Evolutionary conservation across 2,329 filamentous ascomycete genomes (phyloP), one percentile per base, ranked within the genome.

Genomic region (Thermothelomyces thermophilus): DNA sequence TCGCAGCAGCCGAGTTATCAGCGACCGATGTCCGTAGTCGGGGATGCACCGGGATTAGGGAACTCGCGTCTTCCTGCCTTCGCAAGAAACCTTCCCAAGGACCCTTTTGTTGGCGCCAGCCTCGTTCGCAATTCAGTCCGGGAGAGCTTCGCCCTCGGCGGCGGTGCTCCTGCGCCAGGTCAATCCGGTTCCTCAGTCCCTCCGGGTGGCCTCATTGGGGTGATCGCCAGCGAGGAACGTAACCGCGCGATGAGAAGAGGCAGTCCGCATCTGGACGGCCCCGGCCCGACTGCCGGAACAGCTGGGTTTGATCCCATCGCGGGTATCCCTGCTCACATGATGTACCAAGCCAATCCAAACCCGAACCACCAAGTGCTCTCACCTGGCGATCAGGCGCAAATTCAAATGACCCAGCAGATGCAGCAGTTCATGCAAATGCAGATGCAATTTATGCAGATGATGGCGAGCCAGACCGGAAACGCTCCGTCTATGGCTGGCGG

Each of bases 371-470:
- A 60, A 17, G 67, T 70, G 65, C 63, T 83, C 39, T 78, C 77
- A 14, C 72, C 82, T 2, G 79, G 78, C 19, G 84, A 89, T 54
- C 84, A 87, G 64, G 83, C 83, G 24, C 86, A 91, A 60, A 76
- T 90, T 36, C 83, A 90, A 58, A 85, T 93, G 76, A 84, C 80
- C 6, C 84, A 89, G 62, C 86, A 90, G 63, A 90, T 91, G 87
- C 78, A 80, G 49, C 84, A 88, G 61, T 90, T 91, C 69, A 90
- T 91, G 86, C 85, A 90, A 64, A 89, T 93, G 84, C 89, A 95
- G 65, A 90, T 94, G 85, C 87, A 94, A 64, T 90, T 90, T 69
- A 91, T 94, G 85, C 86, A 90, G 61, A 85, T 89, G 80, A 86
- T 88, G 77, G 74, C 75, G 0, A 58, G 63, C 11, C 69, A 68